These are phyloP conservation scores for Lipomyces yarrowii DNA, from an alignment of 1,139 yeast species.

Conservation along the genomic window DNA sequence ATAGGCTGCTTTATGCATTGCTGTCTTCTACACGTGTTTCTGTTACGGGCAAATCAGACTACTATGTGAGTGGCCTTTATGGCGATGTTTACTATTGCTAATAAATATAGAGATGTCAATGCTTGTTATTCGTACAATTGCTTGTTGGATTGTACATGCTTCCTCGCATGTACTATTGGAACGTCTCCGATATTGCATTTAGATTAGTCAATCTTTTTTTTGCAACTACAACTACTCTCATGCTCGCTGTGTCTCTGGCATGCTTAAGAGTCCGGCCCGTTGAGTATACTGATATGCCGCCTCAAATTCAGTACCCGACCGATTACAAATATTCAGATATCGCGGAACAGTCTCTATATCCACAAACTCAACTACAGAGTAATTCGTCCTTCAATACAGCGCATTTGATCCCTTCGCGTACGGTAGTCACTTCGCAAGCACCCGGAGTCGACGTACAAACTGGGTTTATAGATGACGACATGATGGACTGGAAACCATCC, in stretches of 20 bases:
- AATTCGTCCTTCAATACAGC: background rate
- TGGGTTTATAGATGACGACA: conserved; percentile 6
- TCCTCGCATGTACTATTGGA: conserved; percentile 10
- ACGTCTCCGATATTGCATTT: conserved; percentile 1
- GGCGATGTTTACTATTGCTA: background rate
- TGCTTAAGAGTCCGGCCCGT: background rate
- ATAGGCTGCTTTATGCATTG: conserved; percentile 8
- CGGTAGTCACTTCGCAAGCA: background rate
- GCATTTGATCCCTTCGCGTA: background rate
- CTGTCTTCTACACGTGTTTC: conserved; percentile 7
- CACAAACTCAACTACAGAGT: background rate
- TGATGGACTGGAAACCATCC: conserved; percentile 28
- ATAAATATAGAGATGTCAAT: conserved; percentile 1
- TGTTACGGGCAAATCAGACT: conserved; percentile 15
- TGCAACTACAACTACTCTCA: background rate
- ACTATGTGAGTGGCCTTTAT: conserved; percentile 9
- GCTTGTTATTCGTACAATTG: conserved; percentile 3
- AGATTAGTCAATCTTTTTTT: conserved; percentile 4
- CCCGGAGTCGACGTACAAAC: background rate
- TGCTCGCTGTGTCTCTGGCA: background rate
- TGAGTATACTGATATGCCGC: background rate
- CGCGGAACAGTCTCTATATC: background rate
- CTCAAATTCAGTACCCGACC: background rate
- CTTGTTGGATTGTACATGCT: conserved; percentile 2
- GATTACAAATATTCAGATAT: background rate